Evolutionary conservation across 371 early-diverging fungal species (phyloP).

Genomic region (Scutellospora calospora): DNA sequence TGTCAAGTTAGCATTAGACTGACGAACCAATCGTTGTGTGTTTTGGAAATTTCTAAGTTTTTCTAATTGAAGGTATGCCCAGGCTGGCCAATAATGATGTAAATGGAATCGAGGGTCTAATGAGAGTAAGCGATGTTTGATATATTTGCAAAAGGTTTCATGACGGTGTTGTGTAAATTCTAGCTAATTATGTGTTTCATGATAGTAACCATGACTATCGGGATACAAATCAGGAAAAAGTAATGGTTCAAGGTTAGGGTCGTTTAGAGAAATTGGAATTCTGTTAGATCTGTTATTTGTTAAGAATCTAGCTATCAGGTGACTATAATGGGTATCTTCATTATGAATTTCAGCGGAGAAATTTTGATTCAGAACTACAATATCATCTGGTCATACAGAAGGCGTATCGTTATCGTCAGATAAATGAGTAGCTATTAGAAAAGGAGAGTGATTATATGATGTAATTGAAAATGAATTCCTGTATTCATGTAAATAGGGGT

Average conservation of each 20-base stretch:
- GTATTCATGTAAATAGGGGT: background rate
- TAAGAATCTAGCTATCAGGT: conserved; percentile 1
- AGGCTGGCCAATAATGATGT: conserved; percentile 22
- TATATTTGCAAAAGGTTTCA: conserved; percentile 13
- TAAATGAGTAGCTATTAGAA: background rate
- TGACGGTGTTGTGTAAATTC: background rate
- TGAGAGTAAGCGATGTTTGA: background rate
- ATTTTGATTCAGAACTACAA: background rate
- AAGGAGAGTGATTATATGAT: too few relatives aligned
- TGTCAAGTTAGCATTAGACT: background rate
- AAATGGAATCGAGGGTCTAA: conserved; percentile 11
- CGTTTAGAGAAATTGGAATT: background rate
- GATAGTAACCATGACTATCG: background rate
- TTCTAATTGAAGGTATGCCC: conserved; percentile 19
- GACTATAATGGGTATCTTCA: conserved; percentile 18
- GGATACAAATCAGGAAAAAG: too few relatives aligned
- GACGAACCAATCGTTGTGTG: background rate
- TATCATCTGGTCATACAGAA: background rate
- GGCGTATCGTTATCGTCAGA: background rate
- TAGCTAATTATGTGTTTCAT: background rate
- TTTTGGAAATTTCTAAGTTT: conserved; percentile 15
- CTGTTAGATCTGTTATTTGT: too few relatives aligned
- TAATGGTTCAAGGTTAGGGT: background rate
- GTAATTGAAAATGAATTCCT: too few relatives aligned
- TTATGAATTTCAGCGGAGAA: conserved; percentile 29